Conservation (phyloP, 306 rosid species). For the Argentina anserina region DNA sequence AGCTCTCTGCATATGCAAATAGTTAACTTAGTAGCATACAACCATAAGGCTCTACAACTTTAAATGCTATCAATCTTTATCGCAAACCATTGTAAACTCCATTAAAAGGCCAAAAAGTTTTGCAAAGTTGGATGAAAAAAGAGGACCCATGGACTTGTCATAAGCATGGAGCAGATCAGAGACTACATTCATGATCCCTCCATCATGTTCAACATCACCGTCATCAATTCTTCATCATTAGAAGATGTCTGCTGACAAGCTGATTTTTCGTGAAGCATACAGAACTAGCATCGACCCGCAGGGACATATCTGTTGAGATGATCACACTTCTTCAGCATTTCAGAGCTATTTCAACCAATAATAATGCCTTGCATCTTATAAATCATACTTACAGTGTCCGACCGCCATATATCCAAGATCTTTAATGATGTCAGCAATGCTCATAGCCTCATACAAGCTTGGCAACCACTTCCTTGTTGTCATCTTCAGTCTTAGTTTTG, state of each 20-base stretch:
- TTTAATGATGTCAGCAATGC: conserved; percentile 79
- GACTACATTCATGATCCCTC: conserved; percentile 94
- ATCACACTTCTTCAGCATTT: conserved; percentile 25
- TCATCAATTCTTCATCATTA: conserved; percentile 82
- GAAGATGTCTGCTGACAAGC: conserved; percentile 80
- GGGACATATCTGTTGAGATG: conserved; percentile 50
- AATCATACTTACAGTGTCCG: conserved; percentile 70
- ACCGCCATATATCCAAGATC: conserved; percentile 77
- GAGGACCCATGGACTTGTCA: conserved; percentile 93
- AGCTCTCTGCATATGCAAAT: conserved; percentile 68
- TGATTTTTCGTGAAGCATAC: conserved; percentile 75
- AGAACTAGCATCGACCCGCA: conserved; percentile 71
- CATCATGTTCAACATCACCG: conserved; percentile 73
- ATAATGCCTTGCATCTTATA: neutral
- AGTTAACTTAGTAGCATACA: conserved; percentile 16
- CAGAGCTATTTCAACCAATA: conserved; percentile 22
- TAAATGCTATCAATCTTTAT: conserved; percentile 3
- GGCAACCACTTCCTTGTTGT: conserved; percentile 97
- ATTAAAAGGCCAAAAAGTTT: conserved; percentile 79
- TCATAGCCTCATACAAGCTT: conserved; percentile 82
- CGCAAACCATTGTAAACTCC: conserved; percentile 77
- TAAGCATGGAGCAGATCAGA: conserved; percentile 94
- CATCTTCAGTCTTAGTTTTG: conserved; percentile 89
- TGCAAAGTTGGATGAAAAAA: conserved; percentile 83
- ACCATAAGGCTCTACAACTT: neutral